Conservation (phyloP, 495 filamentous ascomycete species). For the Pseudotulostoma volvatum region DNA sequence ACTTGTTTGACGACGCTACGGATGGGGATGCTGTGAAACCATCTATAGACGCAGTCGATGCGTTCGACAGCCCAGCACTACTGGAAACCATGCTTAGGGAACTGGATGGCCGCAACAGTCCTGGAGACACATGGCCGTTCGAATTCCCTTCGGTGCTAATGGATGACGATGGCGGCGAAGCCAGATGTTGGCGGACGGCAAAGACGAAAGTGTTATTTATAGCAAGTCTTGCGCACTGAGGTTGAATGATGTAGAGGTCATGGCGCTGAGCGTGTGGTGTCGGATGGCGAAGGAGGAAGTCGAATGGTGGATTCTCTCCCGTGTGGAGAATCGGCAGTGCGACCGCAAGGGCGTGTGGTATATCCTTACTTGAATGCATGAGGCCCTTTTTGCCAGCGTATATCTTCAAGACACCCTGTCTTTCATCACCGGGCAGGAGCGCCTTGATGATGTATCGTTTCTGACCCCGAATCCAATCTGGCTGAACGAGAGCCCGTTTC, state of each 20-base stretch:
- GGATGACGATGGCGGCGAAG: conserved; percentile 34
- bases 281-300: conserved; percentile 83
- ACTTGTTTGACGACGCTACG: conserved; percentile 38
- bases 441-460: conserved; percentile 92
- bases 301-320: conserved; percentile 82
- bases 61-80: conserved; percentile 21
- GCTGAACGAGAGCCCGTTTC: conserved; percentile 77
- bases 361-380: conserved; percentile 90
- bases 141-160: conserved; percentile 32
- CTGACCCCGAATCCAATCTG: conserved; percentile 71
- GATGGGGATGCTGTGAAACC: conserved; percentile 32
- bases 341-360: conserved; percentile 80
- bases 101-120: conserved; percentile 54
- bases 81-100: conserved; percentile 64
- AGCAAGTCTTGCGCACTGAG: conserved; percentile 72
- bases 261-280: conserved; percentile 93
- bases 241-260: conserved; percentile 90
- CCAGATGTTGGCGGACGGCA: conserved; percentile 80
- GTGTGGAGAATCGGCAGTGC: conserved; percentile 81
- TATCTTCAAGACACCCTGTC: conserved; percentile 75
- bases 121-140: conserved; percentile 40
- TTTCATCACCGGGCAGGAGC: conserved; percentile 76
- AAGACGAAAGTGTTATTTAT: conserved; percentile 98
- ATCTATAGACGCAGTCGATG: conserved; percentile 23
- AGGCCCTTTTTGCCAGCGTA: conserved; percentile 88